Evolutionary conservation across 23 red algal genomes (phyloP), one percentile per base, ranked within the genome.

Genomic region (Gracilaria vermiculophylla): DNA sequence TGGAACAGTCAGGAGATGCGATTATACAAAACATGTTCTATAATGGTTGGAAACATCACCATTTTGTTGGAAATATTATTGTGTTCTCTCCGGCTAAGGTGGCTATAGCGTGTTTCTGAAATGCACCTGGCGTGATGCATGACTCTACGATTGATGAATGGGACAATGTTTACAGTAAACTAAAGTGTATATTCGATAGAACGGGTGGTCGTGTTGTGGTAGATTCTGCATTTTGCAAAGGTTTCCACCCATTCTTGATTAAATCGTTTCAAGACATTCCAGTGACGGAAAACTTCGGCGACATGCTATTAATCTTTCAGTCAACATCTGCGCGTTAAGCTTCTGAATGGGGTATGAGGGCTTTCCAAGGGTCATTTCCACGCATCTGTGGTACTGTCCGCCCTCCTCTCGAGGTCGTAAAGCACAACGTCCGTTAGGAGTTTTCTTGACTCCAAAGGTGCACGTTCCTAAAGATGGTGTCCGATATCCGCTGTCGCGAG

Each of bases 271-370:
- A 82, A 82, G 28, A 82, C 31, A 19, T 82, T 4, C 48, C 33
- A 5, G n/a, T 19, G 6, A n/a, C 78, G 14, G 16, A 24, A 25
- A 19, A 47, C 53, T 36, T 36, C 7, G 0, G 11, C n/a, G 25
- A 5, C 0, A 35, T 53, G 0, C 1, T 0, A 20, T 25, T 33
- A 41, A 23, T 24, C 2, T 0, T 21, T 12, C 81, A 71, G 41
- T 60, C 60, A 0, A 85, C 81, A 35, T 69, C 81, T 0, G 28
- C 40, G n/a, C 11, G 65, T 2, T 35, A 85, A 29, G 44, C 8
- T 5, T 69, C 81, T 3, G 81, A 73, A 28, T 85, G 40, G 62
- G 81, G 62, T 5, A 71, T 85, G 81, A 0, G 62, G 2, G 81
- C 81, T 1, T 57, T 70, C 56, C 60, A 71, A 72, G 27, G 57